Conservation (phyloP, 164 flowering plant species). For the Sextonia rubra region DNA sequence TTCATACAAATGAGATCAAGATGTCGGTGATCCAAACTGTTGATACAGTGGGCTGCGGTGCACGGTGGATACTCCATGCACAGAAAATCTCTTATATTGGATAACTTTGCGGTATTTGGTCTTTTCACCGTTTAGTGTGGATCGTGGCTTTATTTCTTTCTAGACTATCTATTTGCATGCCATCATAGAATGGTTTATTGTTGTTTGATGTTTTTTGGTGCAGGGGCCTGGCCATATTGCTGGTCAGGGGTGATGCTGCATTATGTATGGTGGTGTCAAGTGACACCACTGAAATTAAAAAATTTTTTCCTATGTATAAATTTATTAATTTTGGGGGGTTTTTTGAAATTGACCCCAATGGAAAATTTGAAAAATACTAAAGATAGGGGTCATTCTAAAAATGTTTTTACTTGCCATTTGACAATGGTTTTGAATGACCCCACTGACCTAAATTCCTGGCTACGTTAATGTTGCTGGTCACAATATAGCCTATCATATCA, state of each 20-base stretch:
- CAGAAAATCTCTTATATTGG: background rate
- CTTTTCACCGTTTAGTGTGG: background rate
- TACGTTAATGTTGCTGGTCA: background rate
- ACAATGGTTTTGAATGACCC: too few relatives aligned
- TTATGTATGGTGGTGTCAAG: too few relatives aligned
- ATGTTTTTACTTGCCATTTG: too few relatives aligned
- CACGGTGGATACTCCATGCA: background rate
- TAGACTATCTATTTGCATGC: background rate
- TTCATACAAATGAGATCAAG: background rate
- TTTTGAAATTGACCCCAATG: too few relatives aligned
- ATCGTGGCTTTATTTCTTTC: background rate
- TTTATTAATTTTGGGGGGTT: too few relatives aligned
- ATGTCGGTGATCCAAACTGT: background rate
- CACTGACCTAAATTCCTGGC: too few relatives aligned
- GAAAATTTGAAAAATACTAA: too few relatives aligned
- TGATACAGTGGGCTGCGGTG: background rate
- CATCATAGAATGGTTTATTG: background rate
- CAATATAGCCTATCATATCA: too few relatives aligned
- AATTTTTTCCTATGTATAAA: too few relatives aligned
- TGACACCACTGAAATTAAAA: too few relatives aligned
- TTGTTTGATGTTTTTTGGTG: background rate
- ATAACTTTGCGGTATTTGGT: background rate
- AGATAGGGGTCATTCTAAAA: too few relatives aligned
- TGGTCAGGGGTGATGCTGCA: too few relatives aligned
- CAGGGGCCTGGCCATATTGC: background rate